Conservation (phyloP, 441 rosid genomes). For the Populus trichocarpa region DNA sequence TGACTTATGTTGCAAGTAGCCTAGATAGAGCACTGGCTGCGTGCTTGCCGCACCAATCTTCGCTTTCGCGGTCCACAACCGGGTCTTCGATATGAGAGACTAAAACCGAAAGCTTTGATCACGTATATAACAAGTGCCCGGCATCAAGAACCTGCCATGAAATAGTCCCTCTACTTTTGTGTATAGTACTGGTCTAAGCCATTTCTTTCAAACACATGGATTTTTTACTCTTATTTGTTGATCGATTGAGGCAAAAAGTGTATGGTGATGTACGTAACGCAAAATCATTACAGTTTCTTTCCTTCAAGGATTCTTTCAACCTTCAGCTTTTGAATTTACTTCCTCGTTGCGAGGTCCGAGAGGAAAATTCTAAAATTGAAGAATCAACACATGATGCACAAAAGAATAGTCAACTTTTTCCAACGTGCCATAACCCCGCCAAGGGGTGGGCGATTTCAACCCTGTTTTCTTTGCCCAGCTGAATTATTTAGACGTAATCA, state of each 20-base stretch:
- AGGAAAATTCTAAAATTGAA: conserved; percentile 4
- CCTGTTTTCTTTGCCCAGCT: background rate
- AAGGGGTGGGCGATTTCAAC: too few species aligned
- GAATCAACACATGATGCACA: background rate
- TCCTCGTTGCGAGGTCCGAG: background rate
- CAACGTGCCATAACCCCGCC: background rate
- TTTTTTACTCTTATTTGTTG: background rate
- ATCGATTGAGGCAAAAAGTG: background rate
- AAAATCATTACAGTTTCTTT: background rate
- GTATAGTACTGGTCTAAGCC: background rate
- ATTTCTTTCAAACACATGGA: background rate
- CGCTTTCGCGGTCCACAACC: conserved; percentile 39
- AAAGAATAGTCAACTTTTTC: background rate
- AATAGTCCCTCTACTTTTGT: background rate
- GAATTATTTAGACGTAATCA: background rate
- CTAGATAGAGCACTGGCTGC: conserved; percentile 56
- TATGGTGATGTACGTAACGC: conserved; percentile 1
- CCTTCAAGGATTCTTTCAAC: background rate
- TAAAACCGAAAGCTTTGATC: too few species aligned
- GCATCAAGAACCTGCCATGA: background rate
- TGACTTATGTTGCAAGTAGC: conserved; percentile 49
- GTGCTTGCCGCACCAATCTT: conserved; percentile 30
- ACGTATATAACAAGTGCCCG: too few species aligned
- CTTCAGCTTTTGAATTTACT: background rate
- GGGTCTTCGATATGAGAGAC: conserved; percentile 26